Evolutionary conservation across 2,329 filamentous ascomycete genomes (phyloP), one percentile per base, ranked within the genome.

Genomic region (Daldinia eschscholtzii): DNA sequence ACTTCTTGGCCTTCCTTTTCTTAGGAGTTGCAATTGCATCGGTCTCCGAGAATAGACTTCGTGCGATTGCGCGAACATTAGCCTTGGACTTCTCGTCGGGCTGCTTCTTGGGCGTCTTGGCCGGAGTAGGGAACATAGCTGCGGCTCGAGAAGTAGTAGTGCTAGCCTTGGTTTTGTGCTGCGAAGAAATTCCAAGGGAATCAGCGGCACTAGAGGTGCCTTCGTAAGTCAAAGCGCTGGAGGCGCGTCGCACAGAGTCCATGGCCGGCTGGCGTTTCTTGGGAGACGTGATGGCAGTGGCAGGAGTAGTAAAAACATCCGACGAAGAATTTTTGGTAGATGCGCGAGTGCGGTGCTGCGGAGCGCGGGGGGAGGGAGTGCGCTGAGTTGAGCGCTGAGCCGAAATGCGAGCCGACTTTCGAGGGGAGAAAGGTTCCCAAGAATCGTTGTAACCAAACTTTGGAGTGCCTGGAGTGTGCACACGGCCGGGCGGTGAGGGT

Each of bases 91-190:
- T 83, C 74, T 83, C 81, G 18, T 83, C 83, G 1, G 84, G 83
- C 53, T 86, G 83, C 82, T 92, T 93, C 79, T 86, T 86, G 2
- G 89, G 93, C 2, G 93, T 95, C 82, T 94, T 94, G 71, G 89
- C 87, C 1, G 93, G 93, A 2, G 93, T 95, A 15, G 91, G 92
- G 52, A 94, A 87, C 86, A 92, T 91, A 70, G 83, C 85, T 61
- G 79, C 74, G 61, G 77, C 73, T 61, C 80, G 80, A 18, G 81
- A 76, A 56, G 79, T 56, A 53, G 79, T 72, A 28, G 73, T 68
- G 50, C 70, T 65, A 48, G 69, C 61, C 44, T 79, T 75, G 39
- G 74, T 70, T 61, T 79, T 78, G 50, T 67, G 67, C 37, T 72
- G 69, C 52, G 76, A 73, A 20, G 59, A 68, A 61, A 81, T 74